A percentile compares a stretch with the other conserved stretches of the same genome.
Conservation (phyloP, 305 asterid species). For the Ilex paraguariensis region DNA sequence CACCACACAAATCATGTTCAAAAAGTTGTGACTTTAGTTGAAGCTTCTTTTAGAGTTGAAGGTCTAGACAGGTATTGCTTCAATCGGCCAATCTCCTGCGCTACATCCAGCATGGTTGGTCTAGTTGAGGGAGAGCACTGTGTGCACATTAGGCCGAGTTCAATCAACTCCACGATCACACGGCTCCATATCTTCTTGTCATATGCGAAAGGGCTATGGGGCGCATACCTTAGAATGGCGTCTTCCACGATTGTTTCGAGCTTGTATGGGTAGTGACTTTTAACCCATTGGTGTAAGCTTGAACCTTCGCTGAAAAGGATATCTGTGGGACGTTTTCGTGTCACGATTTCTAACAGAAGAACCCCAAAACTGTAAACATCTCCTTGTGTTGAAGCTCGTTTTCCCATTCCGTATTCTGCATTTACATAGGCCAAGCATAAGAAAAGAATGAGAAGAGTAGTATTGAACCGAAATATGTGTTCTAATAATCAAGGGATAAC, state of each 20-base stretch:
- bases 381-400: constrained; percentile 66
- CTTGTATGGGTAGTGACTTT: constrained; percentile 54
- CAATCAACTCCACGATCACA: constrained; percentile 56
- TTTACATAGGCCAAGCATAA: neutral
- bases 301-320: constrained; percentile 59
- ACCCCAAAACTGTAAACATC: constrained; percentile 81
- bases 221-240: constrained; percentile 33
- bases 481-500: neutral
- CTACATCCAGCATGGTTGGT: constrained; percentile 80
- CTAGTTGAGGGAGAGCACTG: constrained; percentile 57
- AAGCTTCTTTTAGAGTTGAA: constrained; percentile 35
- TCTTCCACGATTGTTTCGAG: constrained; percentile 53
- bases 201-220: constrained; percentile 1
- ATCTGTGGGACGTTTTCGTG: constrained; percentile 71
- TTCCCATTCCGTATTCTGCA: constrained; percentile 92
- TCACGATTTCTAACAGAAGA: constrained; percentile 56
- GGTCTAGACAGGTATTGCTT: constrained; percentile 50
- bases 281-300: constrained; percentile 79
- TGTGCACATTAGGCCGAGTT: constrained; percentile 69
- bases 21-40: constrained; percentile 1
- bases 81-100: constrained; percentile 49
- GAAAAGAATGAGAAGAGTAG: neutral
- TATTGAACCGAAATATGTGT: neutral
- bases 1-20: neutral
- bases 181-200: constrained; percentile 31